Percentiles rank a stretch among this genome's conserved stretches.
phyloP scores from a whole-genome alignment of 1,139 yeast genomes.

The Lodderomyces metapsilosis region DNA sequence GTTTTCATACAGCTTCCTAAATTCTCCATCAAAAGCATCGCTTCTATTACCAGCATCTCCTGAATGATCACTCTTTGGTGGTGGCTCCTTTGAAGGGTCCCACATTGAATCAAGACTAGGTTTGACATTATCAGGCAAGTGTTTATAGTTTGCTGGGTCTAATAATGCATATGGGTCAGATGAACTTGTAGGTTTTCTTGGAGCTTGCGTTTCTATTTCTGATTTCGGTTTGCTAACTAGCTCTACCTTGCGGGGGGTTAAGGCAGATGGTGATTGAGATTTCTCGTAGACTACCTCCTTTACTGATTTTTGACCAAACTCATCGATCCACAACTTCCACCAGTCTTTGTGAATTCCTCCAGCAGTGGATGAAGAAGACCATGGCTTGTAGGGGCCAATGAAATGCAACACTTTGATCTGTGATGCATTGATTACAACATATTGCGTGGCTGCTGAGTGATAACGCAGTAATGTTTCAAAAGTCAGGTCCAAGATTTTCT shows the following conservation, averaged over 20 bases:
- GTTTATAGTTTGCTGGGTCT: constrained; percentile 30
- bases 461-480: constrained; percentile 20
- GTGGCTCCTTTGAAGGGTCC: constrained; percentile 42
- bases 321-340: constrained; percentile 46
- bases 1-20: constrained; percentile 8
- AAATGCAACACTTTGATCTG: constrained; percentile 70
- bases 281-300: constrained; percentile 14
- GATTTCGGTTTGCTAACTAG: neutral
- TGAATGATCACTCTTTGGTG: constrained; percentile 19
- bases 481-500: constrained; percentile 12
- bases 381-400: constrained; percentile 81
- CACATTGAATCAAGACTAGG: constrained; percentile 32
- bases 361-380: constrained; percentile 43
- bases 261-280: neutral
- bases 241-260: neutral
- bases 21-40: constrained; percentile 1
- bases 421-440: constrained; percentile 20
- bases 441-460: constrained; percentile 25
- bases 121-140: constrained; percentile 18
- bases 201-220: neutral
- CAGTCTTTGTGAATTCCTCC: constrained; percentile 31
- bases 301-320: constrained; percentile 24
- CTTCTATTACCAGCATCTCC: neutral
- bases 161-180: constrained; percentile 22
- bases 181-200: constrained; percentile 2